phyloP scores from a whole-genome alignment of 129 eudicot species.

The Glebionis coronaria region DNA sequence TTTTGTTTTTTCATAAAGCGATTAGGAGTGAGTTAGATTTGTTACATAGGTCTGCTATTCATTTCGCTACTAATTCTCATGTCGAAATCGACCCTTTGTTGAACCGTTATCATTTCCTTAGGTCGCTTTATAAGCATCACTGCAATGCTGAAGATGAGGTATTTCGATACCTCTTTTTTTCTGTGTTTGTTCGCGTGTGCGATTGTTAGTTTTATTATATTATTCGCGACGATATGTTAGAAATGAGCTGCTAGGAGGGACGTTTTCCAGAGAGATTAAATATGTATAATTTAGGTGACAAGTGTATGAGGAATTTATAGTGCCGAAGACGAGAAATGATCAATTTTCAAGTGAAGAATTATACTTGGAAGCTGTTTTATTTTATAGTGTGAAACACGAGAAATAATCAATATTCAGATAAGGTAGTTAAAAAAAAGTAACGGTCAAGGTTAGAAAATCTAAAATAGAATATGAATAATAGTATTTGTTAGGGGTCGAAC shows the following conservation, averaged over 20 bases:
- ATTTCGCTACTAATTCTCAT: conserved; percentile 59
- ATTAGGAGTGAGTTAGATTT: conserved; percentile 80
- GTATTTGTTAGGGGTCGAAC: too few species aligned
- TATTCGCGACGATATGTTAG: too few species aligned
- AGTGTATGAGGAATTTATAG: neutral
- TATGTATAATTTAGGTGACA: too few species aligned
- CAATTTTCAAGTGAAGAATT: conserved; percentile 11
- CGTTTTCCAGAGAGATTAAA: too few species aligned
- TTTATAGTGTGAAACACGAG: too few species aligned
- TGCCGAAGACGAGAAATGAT: neutral
- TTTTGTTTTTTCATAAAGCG: conserved; percentile 86
- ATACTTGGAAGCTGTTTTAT: conserved; percentile 6
- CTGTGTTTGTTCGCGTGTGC: too few species aligned
- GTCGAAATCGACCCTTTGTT: conserved; percentile 72
- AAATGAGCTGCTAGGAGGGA: too few species aligned
- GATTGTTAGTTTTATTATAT: too few species aligned
- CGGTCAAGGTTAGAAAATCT: too few species aligned
- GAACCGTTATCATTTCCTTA: conserved; percentile 73
- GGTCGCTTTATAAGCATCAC: conserved; percentile 89
- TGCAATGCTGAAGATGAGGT: conserved; percentile 99
- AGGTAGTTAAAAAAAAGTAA: too few species aligned
- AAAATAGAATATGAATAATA: too few species aligned
- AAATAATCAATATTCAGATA: too few species aligned
- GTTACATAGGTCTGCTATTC: conserved; percentile 69
- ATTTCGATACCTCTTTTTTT: neutral